Evolutionary conservation across 169 alveolate species (phyloP).

Genomic region (Plasmodium blacklocki): DNA sequence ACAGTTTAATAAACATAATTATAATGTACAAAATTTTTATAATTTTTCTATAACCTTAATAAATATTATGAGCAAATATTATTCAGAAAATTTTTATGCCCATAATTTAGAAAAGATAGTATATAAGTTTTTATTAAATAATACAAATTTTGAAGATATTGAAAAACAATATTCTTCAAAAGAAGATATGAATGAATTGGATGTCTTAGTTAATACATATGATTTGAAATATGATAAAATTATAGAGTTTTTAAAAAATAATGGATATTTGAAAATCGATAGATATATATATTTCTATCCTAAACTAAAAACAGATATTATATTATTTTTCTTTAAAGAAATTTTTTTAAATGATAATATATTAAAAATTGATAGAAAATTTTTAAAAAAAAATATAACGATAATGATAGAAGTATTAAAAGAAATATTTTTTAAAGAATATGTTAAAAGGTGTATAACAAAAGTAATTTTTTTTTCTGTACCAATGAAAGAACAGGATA

Average conservation of each 20-base stretch:
- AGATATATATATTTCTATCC: slow-evolving; percentile 23
- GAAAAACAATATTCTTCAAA: not conserved
- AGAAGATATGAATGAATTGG: not conserved
- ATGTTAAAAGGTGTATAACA: slow-evolving; percentile 14
- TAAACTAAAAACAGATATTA: slow-evolving; percentile 24
- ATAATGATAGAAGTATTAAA: slow-evolving; percentile 36
- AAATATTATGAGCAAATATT: slow-evolving; percentile 33
- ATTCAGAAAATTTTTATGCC: slow-evolving; percentile 12
- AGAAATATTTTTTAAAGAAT: slow-evolving; percentile 36
- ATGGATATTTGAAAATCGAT: slow-evolving; percentile 10
- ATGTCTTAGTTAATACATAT: not conserved
- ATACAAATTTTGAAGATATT: not conserved
- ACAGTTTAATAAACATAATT: slow-evolving; percentile 25
- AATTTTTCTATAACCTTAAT: slow-evolving; percentile 28
- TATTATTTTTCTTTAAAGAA: slow-evolving; percentile 59
- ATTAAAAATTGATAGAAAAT: slow-evolving; percentile 1
- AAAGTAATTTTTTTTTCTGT: not conserved
- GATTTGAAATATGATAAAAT: slow-evolving; percentile 4
- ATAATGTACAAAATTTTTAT: slow-evolving; percentile 11
- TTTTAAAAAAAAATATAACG: slow-evolving; percentile 16
- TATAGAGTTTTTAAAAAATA: slow-evolving; percentile 11
- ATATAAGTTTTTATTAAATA: not conserved
- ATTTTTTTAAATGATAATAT: slow-evolving; percentile 33
- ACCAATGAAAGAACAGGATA: not conserved
- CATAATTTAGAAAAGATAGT: not conserved